Conservation (phyloP, 2,329 filamentous ascomycete genomes). For the Cytospora paraplurivora region DNA sequence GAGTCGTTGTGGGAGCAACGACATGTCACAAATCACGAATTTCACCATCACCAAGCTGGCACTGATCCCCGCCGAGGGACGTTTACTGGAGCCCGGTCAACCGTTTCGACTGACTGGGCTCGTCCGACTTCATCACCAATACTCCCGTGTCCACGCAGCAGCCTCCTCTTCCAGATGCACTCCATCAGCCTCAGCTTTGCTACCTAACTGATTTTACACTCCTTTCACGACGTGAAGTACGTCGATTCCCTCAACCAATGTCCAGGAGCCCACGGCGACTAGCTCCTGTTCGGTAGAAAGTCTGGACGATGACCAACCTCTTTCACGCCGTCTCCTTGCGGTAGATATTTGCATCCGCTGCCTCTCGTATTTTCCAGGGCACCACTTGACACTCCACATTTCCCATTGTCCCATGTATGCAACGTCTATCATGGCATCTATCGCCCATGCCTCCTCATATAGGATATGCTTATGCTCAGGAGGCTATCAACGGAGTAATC, state of each 20-base stretch:
- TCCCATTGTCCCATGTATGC: background rate
- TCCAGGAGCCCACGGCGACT: background rate
- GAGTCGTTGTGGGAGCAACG: slow-evolving; percentile 14
- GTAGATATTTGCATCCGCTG: background rate
- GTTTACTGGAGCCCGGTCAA: background rate
- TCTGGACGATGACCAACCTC: background rate
- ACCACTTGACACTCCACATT: background rate
- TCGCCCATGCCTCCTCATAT: background rate
- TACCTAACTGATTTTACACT: background rate
- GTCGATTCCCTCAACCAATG: background rate
- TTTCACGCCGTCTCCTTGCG: background rate
- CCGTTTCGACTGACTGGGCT: background rate
- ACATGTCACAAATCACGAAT: slow-evolving; percentile 16
- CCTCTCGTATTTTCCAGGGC: background rate
- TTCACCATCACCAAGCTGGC: background rate
- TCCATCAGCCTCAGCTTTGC: slow-evolving; percentile 10
- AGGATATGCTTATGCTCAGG: background rate
- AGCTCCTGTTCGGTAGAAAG: background rate
- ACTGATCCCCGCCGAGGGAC: background rate
- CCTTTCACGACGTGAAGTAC: background rate
- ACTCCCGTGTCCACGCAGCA: background rate
- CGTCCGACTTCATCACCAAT: background rate
- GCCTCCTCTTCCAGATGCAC: slow-evolving; percentile 9
- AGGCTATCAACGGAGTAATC: background rate
- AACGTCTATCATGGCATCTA: background rate